phyloP scores from a whole-genome alignment of 371 early-diverging fungal genomes.

The Actinomucor elegans region DNA sequence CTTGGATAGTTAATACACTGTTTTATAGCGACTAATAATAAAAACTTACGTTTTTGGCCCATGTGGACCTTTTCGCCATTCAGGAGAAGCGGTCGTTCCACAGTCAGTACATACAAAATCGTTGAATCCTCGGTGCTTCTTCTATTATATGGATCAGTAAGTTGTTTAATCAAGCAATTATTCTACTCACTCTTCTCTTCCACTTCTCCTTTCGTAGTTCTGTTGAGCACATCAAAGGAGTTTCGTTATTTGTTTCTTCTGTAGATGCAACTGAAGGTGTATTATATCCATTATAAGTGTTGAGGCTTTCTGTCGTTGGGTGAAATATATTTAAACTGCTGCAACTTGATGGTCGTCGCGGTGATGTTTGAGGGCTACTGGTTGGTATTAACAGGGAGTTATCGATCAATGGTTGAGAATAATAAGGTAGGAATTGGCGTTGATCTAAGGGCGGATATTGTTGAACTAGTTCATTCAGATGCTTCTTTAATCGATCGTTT shows the following conservation, averaged over 20 bases:
- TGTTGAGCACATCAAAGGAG: no score
- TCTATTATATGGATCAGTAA: not conserved
- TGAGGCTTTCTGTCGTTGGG: no score
- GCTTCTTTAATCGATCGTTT: constrained; percentile 37
- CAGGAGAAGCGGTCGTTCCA: constrained; percentile 72
- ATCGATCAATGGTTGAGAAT: no score
- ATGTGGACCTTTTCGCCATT: constrained; percentile 79
- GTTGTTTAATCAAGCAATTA: not conserved
- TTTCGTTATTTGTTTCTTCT: no score
- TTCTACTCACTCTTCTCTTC: constrained; percentile 19
- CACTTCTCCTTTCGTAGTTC: constrained; percentile 20
- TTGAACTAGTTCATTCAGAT: constrained; percentile 12
- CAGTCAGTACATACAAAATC: constrained; percentile 55
- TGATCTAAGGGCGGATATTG: not conserved
- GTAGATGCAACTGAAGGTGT: no score
- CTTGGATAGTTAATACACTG: not conserved
- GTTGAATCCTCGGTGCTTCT: constrained; percentile 10
- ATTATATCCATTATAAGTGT: no score
- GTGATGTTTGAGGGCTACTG: not conserved
- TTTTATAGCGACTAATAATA: not conserved
- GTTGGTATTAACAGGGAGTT: no score
- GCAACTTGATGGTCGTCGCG: not conserved
- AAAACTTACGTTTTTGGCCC: constrained; percentile 58
- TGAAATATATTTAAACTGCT: not conserved
- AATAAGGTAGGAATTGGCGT: not conserved